phyloP scores from a whole-genome alignment of 2,329 filamentous ascomycete genomes.

The Colletotrichum tamarilloi region DNA sequence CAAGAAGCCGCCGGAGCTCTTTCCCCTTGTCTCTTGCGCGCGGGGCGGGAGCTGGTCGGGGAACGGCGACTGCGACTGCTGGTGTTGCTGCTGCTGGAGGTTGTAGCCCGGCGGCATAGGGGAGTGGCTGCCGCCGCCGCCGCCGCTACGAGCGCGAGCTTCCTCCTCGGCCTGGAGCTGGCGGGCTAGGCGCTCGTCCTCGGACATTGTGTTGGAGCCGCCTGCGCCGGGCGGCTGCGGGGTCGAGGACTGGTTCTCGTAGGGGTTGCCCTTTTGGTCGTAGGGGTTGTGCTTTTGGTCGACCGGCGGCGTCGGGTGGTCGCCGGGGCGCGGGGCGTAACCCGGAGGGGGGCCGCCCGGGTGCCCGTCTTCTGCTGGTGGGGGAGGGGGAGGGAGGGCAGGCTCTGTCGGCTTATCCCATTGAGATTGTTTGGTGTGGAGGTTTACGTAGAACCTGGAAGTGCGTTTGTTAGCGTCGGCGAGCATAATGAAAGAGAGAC shows the following conservation, averaged over 20 bases:
- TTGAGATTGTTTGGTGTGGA: constrained; percentile 87
- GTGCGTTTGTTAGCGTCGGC: constrained; percentile 29
- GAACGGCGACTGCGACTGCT: constrained; percentile 44
- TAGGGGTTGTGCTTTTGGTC: constrained; percentile 73
- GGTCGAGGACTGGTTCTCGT: constrained; percentile 43
- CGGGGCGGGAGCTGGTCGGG: constrained; percentile 57
- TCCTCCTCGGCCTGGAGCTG: constrained; percentile 88
- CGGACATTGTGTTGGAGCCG: constrained; percentile 54
- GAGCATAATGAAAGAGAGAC: not conserved
- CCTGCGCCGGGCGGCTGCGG: constrained; percentile 46
- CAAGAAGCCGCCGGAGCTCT: constrained; percentile 58
- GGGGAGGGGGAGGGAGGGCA: constrained; percentile 61
- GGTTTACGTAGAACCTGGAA: constrained; percentile 88
- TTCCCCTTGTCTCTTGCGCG: constrained; percentile 44
- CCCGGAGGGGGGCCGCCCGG: constrained; percentile 74
- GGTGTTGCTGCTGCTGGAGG: constrained; percentile 36
- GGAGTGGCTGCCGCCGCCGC: constrained; percentile 44
- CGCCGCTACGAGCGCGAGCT: constrained; percentile 51
- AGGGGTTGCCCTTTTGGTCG: constrained; percentile 72
- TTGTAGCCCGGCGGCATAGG: constrained; percentile 43
- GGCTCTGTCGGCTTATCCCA: constrained; percentile 86
- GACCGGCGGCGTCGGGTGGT: constrained; percentile 46
- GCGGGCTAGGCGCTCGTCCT: constrained; percentile 80
- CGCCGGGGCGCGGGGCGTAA: constrained; percentile 65
- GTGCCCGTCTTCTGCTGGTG: constrained; percentile 48